Base-by-base conservation (phyloP, 257 asterid species). In the Euphrasia confusa region DNA sequence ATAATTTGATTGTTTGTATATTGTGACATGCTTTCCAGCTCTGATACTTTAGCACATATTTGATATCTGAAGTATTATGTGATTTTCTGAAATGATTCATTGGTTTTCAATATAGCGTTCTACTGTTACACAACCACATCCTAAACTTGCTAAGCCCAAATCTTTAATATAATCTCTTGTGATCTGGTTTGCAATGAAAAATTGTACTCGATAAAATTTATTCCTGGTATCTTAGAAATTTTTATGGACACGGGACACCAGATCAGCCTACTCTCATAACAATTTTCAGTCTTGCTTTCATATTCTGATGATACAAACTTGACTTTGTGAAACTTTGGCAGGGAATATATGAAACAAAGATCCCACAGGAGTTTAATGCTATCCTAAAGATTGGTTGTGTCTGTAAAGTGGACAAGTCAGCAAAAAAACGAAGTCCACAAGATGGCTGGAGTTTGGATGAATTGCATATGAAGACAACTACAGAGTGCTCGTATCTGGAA, bases 271-370 rank as follows among this genome's bases (percentile, higher is more conserved):
- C 61, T 72, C 60, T 44, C 49, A 30, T 57, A 70, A 35, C 56
- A 62, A 12, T 4, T 50, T 18, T 39, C n/a, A 24, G 24, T 55
- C n/a, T 56, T 52, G 45, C 64, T 44, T 68, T 45, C 59, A 63
- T 17, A 59, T 58, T 61, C 48, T 55, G 32, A 54, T 49, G 54
- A 37, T 54, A 28, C 55, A 45, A 54, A 60, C 68, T 44, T 72
- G 68, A 64, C 18, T 33, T 9, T 63, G 68, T 63, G 66, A 68
- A 64, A 60, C 68, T 69, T 75, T 76, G 58, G 47, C 82, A 92
- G 97, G 99, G 99, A 73, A 85, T 93, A 75, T 93, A 89, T 55
- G 99, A 89, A 79, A 83, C 95, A 24, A 89, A 85, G 81, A 84
- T 89, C 40, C 95, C 96, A 4, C 74, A 74, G 74, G 94, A 83